Percentiles rank a stretch among this genome's conserved stretches.
These are phyloP conservation scores for Trichoderma asperellum DNA, from an alignment of 2,329 filamentous ascomycete species.

Conservation along the genomic window DNA sequence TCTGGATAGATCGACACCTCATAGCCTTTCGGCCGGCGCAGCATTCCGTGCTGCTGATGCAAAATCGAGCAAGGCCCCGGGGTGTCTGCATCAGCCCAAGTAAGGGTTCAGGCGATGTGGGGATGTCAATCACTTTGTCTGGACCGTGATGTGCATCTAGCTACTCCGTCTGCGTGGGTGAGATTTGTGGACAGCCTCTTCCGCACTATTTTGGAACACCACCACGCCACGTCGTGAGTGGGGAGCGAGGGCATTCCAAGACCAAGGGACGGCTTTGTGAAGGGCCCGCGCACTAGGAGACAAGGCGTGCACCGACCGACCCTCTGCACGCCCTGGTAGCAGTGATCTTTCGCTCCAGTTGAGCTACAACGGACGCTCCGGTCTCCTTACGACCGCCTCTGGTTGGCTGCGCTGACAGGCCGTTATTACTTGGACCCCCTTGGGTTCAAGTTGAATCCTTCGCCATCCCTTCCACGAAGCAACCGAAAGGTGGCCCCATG, in stretches of 20 bases:
- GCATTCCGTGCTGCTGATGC: constrained; percentile 6
- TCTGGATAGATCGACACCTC: constrained; percentile 27
- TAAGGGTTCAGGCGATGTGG: constrained; percentile 22
- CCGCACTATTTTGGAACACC: constrained; percentile 25
- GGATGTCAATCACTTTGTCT: constrained; percentile 29
- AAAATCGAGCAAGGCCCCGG: background rate
- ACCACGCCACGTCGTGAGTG: constrained; percentile 21
- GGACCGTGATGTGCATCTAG: constrained; percentile 30
- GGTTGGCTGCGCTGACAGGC: constrained; percentile 24
- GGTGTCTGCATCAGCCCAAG: constrained; percentile 2
- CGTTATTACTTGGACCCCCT: constrained; percentile 34
- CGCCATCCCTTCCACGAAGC: constrained; percentile 39
- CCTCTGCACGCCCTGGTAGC: background rate
- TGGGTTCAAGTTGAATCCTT: constrained; percentile 36
- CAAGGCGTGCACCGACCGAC: background rate
- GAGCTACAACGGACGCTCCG: constrained; percentile 22
- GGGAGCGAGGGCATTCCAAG: constrained; percentile 21
- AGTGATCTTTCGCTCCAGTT: constrained; percentile 12
- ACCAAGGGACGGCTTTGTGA: constrained; percentile 23
- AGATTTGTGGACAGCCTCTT: constrained; percentile 26
- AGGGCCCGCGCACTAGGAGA: constrained; percentile 8
- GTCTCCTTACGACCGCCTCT: constrained; percentile 23
- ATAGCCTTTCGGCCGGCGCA: constrained; percentile 1
- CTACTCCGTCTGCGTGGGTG: constrained; percentile 28
- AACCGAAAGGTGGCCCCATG: constrained; percentile 14